A percentile compares a stretch with the other conserved stretches of the same genome.
Conservation (phyloP, 768 basidiomycete genomes). For the Cyathus striatus region DNA sequence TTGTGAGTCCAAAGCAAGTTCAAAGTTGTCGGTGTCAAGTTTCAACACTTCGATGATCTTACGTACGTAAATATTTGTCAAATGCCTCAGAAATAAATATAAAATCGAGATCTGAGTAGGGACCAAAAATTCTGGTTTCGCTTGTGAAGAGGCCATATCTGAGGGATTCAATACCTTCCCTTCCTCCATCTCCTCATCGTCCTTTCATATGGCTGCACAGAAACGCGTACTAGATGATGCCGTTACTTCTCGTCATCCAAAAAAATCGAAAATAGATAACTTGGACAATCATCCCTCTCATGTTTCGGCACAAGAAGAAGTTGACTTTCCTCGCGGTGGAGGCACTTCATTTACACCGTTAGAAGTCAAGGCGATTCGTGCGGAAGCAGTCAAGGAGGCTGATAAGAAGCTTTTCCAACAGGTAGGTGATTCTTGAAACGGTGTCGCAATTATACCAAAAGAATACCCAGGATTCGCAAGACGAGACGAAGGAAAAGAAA, state of each 20-base stretch:
- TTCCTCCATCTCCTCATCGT: background rate
- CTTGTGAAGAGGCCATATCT: background rate
- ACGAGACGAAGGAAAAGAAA: conserved; percentile 37
- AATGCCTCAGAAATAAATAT: no score
- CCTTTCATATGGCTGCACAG: conserved; percentile 37
- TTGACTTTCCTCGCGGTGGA: conserved; percentile 95
- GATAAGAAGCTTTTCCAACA: conserved; percentile 72
- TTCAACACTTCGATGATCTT: no score
- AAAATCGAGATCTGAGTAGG: no score
- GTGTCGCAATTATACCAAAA: conserved; percentile 4
- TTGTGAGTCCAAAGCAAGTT: no score
- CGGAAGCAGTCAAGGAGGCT: conserved; percentile 83
- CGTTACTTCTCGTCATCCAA: conserved; percentile 41
- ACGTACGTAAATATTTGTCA: no score
- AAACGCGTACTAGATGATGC: conserved; percentile 63
- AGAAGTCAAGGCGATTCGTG: conserved; percentile 81
- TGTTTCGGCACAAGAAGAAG: conserved; percentile 46
- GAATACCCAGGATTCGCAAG: conserved; percentile 32
- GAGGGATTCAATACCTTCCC: background rate
- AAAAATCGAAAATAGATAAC: conserved; percentile 52
- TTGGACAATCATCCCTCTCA: conserved; percentile 18
- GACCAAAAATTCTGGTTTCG: conserved; percentile 19
- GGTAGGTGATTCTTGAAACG: conserved; percentile 18
- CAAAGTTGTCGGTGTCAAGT: no score
- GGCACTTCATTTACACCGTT: conserved; percentile 84